phyloP scores from a whole-genome alignment of 2,329 filamentous ascomycete genomes.

The Botrytis deweyae region DNA sequence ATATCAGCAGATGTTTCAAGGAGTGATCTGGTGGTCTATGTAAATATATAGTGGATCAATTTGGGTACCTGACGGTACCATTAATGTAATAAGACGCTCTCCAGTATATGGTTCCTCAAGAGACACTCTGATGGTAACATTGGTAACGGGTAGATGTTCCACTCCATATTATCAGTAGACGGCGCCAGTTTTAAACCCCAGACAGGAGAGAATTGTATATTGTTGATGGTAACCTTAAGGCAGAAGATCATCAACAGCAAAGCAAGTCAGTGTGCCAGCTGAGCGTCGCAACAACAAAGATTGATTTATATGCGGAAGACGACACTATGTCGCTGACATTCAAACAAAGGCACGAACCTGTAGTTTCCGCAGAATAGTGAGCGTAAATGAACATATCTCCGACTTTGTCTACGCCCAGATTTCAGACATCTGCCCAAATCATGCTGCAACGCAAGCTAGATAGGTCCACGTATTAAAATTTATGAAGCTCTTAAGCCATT shows the following conservation, averaged over 20 bases:
- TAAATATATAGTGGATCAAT: background rate
- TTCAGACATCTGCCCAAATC: background rate
- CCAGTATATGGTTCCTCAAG: background rate
- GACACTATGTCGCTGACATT: no score
- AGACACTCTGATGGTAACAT: background rate
- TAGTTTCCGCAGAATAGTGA: background rate
- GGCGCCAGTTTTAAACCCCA: background rate
- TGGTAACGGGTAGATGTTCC: background rate
- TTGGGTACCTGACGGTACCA: background rate
- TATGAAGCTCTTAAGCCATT: background rate
- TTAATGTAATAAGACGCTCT: background rate
- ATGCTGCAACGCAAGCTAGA: background rate
- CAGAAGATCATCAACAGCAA: no score
- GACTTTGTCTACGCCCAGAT: background rate
- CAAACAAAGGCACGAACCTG: no score
- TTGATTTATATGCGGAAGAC: no score
- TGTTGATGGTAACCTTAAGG: no score
- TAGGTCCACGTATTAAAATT: background rate
- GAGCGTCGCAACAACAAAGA: no score
- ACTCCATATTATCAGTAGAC: background rate
- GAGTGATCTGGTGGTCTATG: background rate
- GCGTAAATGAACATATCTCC: background rate
- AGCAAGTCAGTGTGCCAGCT: no score
- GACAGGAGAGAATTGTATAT: no score
- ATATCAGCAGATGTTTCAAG: background rate